These are phyloP conservation scores for Didymella lethalis DNA, from an alignment of 2,329 filamentous ascomycete genomes.

Conservation along the genomic window DNA sequence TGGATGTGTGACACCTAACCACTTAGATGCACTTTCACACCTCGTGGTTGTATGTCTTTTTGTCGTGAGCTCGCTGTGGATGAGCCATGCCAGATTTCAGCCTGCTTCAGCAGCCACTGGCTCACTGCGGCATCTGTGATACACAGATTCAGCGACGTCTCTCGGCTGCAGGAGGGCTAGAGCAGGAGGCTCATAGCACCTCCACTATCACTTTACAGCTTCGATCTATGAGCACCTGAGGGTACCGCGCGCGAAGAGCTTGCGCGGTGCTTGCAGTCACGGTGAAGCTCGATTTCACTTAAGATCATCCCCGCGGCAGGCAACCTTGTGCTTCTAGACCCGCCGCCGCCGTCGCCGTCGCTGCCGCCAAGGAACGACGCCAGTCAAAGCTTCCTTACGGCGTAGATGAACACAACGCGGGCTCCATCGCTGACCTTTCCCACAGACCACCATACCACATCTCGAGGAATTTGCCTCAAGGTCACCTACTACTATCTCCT, in stretches of 20 bases:
- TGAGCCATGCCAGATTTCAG: not conserved
- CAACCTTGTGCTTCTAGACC: not conserved
- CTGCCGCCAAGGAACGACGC: constrained; percentile 5
- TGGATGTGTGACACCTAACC: not conserved
- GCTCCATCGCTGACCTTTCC: not conserved
- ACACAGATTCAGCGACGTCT: not conserved
- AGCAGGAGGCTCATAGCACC: not conserved
- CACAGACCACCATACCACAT: not conserved
- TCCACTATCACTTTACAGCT: not conserved
- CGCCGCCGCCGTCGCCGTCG: not conserved
- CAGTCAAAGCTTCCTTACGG: constrained; percentile 5
- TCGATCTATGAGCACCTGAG: not conserved
- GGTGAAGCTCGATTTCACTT: constrained; percentile 6
- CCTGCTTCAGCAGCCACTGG: not conserved
- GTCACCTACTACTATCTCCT: not conserved
- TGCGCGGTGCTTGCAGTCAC: too few species aligned
- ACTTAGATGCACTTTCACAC: not conserved
- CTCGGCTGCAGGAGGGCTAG: not conserved
- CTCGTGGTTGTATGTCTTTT: not conserved
- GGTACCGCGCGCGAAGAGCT: not conserved
- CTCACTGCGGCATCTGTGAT: not conserved
- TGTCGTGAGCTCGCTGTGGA: not conserved
- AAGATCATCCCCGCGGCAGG: not conserved
- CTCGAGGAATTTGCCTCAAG: not conserved
- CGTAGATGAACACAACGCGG: constrained; percentile 10